These are phyloP conservation scores for Colletotrichum noveboracense DNA, from an alignment of 2,329 filamentous ascomycete species.

Conservation along the genomic window DNA sequence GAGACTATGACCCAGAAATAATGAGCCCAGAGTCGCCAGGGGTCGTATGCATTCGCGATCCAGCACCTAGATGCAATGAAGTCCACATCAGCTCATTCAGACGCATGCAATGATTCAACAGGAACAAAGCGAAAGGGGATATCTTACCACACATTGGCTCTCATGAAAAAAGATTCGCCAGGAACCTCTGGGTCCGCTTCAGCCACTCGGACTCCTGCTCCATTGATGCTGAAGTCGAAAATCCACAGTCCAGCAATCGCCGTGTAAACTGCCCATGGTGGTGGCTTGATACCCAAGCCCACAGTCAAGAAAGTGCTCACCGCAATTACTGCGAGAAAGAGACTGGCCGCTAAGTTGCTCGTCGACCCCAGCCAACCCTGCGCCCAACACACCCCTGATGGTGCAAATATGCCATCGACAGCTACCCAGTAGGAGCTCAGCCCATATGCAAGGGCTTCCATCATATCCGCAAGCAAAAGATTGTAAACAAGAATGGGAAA, in stretches of 20 bases:
- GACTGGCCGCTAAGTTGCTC: constrained; percentile 60
- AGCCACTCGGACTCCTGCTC: not conserved
- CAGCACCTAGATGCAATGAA: constrained; percentile 53
- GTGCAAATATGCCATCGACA: constrained; percentile 51
- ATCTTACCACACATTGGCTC: constrained; percentile 14
- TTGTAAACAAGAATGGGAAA: constrained; percentile 66
- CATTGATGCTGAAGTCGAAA: constrained; percentile 34
- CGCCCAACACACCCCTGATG: constrained; percentile 52
- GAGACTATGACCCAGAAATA: constrained; percentile 66
- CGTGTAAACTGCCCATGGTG: constrained; percentile 46
- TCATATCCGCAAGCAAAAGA: constrained; percentile 62
- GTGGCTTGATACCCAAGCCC: constrained; percentile 53
- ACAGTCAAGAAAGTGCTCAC: constrained; percentile 62
- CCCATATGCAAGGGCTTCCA: constrained; percentile 61
- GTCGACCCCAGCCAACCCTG: constrained; percentile 64
- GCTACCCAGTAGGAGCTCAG: constrained; percentile 58
- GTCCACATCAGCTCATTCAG: not conserved
- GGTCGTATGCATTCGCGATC: constrained; percentile 58
- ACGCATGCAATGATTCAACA: not conserved
- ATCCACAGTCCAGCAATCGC: constrained; percentile 52
- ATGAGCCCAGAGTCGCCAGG: constrained; percentile 63
- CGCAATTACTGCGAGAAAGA: constrained; percentile 63
- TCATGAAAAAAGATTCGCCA: constrained; percentile 15
- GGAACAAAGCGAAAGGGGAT: not conserved
- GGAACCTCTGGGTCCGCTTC: not conserved